phyloP scores from a whole-genome alignment of 495 filamentous ascomycete species.

The Aspergillus campestris region DNA sequence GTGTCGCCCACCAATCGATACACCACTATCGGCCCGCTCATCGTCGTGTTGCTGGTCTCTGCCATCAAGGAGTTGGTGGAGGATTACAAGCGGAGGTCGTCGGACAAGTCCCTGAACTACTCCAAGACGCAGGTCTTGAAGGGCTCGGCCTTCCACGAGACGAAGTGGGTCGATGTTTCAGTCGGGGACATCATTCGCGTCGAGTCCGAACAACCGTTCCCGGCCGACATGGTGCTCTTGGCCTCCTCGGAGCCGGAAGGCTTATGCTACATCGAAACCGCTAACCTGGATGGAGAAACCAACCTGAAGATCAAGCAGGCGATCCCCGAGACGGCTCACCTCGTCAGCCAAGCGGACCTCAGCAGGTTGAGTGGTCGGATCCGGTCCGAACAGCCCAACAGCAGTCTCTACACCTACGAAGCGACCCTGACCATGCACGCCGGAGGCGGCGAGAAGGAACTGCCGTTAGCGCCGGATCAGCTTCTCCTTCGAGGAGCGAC shows the following conservation, averaged over 20 bases:
- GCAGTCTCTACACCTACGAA: slow-evolving; percentile 97
- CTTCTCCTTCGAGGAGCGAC: slow-evolving; percentile 89
- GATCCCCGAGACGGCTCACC: slow-evolving; percentile 81
- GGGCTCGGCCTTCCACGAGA: slow-evolving; percentile 77
- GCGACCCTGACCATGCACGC: slow-evolving; percentile 88
- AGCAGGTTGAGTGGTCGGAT: slow-evolving; percentile 79
- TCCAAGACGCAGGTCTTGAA: slow-evolving; percentile 78
- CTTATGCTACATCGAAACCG: slow-evolving; percentile 97
- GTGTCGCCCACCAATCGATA: slow-evolving; percentile 91
- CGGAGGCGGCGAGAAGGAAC: slow-evolving; percentile 93
- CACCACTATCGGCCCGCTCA: slow-evolving; percentile 90
- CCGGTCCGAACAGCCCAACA: slow-evolving; percentile 96
- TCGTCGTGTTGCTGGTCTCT: slow-evolving; percentile 83
- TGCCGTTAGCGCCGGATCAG: slow-evolving; percentile 72
- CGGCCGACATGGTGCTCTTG: slow-evolving; percentile 84
- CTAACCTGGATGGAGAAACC: slow-evolving; percentile 96
- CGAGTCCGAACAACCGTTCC: slow-evolving; percentile 93
- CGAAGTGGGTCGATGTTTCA: slow-evolving; percentile 85
- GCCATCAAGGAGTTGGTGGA: slow-evolving; percentile 93
- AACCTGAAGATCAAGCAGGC: slow-evolving; percentile 99
- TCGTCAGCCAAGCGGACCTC: slow-evolving; percentile 82
- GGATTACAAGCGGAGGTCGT: slow-evolving; percentile 81
- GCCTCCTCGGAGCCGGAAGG: slow-evolving; percentile 97
- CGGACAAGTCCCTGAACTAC: slow-evolving; percentile 80
- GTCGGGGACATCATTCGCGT: slow-evolving; percentile 95